Evolutionary conservation across 2,329 filamentous ascomycete genomes (phyloP).

Genomic region (Trichoderma cornu-damae): DNA sequence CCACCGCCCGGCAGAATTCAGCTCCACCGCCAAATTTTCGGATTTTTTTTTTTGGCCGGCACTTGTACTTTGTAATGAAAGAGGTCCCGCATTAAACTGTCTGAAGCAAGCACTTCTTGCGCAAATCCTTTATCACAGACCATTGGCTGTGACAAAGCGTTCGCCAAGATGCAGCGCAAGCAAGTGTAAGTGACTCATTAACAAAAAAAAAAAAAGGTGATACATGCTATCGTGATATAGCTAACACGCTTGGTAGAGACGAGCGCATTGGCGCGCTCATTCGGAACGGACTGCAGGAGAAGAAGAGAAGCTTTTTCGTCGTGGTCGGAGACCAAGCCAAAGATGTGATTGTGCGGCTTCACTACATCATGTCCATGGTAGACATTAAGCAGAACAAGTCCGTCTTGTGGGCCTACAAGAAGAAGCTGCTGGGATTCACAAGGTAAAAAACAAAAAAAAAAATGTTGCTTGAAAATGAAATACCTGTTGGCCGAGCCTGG

Average conservation of each 20-base stretch:
- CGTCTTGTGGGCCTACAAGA: conserved; percentile 98
- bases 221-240: not conserved
- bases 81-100: conserved; percentile 23
- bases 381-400: conserved; percentile 89
- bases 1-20: conserved; percentile 40
- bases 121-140: conserved; percentile 27
- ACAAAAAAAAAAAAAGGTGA: no score
- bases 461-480: not conserved
- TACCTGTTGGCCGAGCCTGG: not conserved
- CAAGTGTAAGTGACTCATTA: conserved; percentile 40
- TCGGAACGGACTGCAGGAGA: conserved; percentile 85
- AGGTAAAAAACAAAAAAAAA: no score
- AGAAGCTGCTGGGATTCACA: conserved; percentile 89
- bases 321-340: conserved; percentile 88
- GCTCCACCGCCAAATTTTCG: conserved; percentile 36
- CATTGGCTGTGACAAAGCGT: conserved; percentile 26
- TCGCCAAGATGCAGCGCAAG: conserved; percentile 55
- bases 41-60: conserved; percentile 28
- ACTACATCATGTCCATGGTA: conserved; percentile 86
- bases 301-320: conserved; percentile 97
- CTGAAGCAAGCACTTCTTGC: conserved; percentile 26
- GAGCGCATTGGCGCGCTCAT: conserved; percentile 88
- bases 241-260: conserved; percentile 51
- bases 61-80: conserved; percentile 19
- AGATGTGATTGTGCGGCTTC: conserved; percentile 89